Conservation (phyloP, 164 flowering plant species). For the Magnolia changhungtana region DNA sequence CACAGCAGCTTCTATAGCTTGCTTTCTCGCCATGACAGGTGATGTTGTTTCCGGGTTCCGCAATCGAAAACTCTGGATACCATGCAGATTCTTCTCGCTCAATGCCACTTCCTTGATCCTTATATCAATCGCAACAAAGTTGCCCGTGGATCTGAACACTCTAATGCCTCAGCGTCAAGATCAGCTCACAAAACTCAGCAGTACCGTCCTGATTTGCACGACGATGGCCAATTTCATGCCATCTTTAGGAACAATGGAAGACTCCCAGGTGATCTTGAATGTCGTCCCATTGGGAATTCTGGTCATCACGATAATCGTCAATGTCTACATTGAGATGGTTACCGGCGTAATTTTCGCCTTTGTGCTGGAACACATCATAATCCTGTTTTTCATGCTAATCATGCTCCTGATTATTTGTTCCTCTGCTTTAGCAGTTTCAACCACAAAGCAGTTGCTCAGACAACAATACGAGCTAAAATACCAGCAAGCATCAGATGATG, state of each 20-base stretch:
- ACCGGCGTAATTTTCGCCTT: slow-evolving; percentile 50
- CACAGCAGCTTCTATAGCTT: slow-evolving; percentile 50
- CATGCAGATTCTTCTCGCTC: slow-evolving; percentile 51
- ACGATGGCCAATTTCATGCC: slow-evolving; percentile 61
- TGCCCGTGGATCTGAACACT: slow-evolving; percentile 61
- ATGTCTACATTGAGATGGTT: slow-evolving; percentile 47
- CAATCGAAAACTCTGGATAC: slow-evolving; percentile 50
- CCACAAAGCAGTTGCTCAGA: slow-evolving; percentile 37
- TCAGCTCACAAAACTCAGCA: slow-evolving; percentile 62
- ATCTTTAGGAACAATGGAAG: slow-evolving; percentile 50
- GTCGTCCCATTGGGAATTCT: slow-evolving; percentile 54
- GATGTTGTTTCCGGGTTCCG: slow-evolving; percentile 41
- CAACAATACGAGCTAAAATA: slow-evolving; percentile 17
- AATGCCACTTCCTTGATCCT: slow-evolving; percentile 59
- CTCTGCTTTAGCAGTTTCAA: slow-evolving; percentile 12
- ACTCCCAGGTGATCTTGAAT: slow-evolving; percentile 36
- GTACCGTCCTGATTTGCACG: slow-evolving; percentile 44
- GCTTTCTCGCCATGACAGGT: slow-evolving; percentile 43
- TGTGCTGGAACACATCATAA: slow-evolving; percentile 35
- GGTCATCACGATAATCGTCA: slow-evolving; percentile 46
- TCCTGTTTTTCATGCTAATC: slow-evolving; percentile 39
- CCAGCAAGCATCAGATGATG: neutral
- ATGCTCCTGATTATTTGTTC: slow-evolving; percentile 2
- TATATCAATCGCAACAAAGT: slow-evolving; percentile 44
- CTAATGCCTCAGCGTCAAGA: slow-evolving; percentile 51